These are phyloP conservation scores for Ophidiomyces ophidiicola DNA, from an alignment of 2,329 filamentous ascomycete genomes.

Conservation along the genomic window DNA sequence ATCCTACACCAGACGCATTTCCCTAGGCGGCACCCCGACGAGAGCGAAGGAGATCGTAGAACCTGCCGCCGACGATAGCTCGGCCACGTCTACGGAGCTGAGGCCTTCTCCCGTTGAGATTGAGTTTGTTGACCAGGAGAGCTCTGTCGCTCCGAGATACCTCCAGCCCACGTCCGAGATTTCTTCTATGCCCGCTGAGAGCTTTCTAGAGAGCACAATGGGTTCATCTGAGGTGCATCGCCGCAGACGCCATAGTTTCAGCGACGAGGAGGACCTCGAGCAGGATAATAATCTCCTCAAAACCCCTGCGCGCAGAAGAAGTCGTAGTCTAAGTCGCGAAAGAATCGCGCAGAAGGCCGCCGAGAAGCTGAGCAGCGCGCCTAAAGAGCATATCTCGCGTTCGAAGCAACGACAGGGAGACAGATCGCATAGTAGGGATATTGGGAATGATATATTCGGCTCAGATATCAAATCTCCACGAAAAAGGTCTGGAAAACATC, in stretches of 20 bases:
- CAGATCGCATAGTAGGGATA: constrained; percentile 36
- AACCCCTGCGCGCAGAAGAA: constrained; percentile 43
- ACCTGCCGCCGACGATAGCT: constrained; percentile 45
- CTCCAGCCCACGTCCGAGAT: constrained; percentile 67
- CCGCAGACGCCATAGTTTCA: constrained; percentile 46
- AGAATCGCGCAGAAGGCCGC: constrained; percentile 56
- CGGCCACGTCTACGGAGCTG: constrained; percentile 67
- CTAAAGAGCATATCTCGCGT: constrained; percentile 33
- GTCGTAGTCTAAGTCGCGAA: constrained; percentile 49
- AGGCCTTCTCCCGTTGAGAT: constrained; percentile 79
- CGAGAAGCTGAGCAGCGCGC: constrained; percentile 49
- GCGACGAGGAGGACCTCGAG: constrained; percentile 38
- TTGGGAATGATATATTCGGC: constrained; percentile 32
- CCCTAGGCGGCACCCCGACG: constrained; percentile 38
- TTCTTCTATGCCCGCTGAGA: constrained; percentile 66
- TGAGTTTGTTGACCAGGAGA: constrained; percentile 61
- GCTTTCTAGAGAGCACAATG: constrained; percentile 48
- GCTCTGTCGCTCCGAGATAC: constrained; percentile 58
- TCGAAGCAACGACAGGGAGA: constrained; percentile 32
- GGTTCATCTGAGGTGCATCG: constrained; percentile 35
- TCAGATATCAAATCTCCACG: constrained; percentile 33
- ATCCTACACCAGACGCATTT: constrained; percentile 56
- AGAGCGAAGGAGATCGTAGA: constrained; percentile 27
- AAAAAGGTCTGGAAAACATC: constrained; percentile 39
- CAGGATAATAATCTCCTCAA: constrained; percentile 36